These are phyloP conservation scores for Geranium brycei DNA, from an alignment of 345 rosid genomes.

Conservation along the genomic window DNA sequence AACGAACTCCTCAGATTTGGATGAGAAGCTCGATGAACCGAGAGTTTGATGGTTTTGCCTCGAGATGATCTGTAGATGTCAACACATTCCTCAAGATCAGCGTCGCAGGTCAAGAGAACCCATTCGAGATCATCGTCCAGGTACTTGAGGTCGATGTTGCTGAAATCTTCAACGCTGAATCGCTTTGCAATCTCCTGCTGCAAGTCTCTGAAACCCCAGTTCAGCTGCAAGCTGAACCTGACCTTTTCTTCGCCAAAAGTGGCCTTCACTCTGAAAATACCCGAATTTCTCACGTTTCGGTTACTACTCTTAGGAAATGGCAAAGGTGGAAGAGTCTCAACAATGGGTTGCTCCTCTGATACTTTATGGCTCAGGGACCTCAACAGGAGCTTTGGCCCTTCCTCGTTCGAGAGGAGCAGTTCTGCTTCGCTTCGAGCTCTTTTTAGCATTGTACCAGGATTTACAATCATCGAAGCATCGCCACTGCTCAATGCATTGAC, in stretches of 20 bases:
- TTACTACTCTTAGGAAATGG: conserved; percentile 12
- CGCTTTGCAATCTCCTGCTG: conserved; percentile 15
- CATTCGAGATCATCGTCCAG: conserved; percentile 25
- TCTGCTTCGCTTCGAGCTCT: conserved; percentile 42
- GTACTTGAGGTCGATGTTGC: conserved; percentile 17
- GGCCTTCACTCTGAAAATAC: conserved; percentile 46
- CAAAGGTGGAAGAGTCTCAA: conserved; percentile 23
- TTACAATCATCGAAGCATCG: conserved; percentile 20
- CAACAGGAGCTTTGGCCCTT: conserved; percentile 31
- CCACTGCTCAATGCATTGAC: conserved; percentile 14
- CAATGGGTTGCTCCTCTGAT: conserved; percentile 28
- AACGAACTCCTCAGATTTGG: neutral
- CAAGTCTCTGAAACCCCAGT: conserved; percentile 17
- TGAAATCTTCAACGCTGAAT: conserved; percentile 11
- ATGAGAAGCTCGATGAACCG: conserved; percentile 21
- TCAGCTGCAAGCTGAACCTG: conserved; percentile 18
- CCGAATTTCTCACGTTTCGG: conserved; percentile 9
- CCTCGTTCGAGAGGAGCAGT: conserved; percentile 27
- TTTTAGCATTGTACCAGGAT: conserved; percentile 26
- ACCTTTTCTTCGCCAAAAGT: conserved; percentile 36
- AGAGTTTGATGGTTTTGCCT: conserved; percentile 43
- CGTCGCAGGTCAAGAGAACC: conserved; percentile 27
- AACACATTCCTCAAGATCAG: conserved; percentile 56
- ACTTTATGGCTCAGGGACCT: conserved; percentile 55
- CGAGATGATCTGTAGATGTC: conserved; percentile 42